Evolutionary conservation across 495 filamentous ascomycete genomes (phyloP).

Genomic region (Cairneyella variabilis): DNA sequence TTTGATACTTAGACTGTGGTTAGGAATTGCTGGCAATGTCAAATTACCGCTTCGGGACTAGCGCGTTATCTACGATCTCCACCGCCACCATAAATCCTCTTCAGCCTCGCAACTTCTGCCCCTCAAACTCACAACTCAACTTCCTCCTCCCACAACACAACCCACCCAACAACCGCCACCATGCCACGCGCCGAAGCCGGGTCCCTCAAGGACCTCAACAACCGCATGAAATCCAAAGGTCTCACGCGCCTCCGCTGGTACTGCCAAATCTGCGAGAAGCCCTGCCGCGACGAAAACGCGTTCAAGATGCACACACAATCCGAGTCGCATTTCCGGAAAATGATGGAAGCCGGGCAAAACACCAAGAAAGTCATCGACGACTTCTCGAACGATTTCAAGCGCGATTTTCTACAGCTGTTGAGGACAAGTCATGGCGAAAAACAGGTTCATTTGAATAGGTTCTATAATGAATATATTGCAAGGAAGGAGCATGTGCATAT

Average conservation of each 20-base stretch:
- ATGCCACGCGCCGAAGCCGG: constrained; percentile 95
- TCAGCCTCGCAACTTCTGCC: no score
- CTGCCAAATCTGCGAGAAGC: constrained; percentile 63
- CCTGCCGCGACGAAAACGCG: constrained; percentile 65
- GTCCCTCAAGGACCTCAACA: constrained; percentile 77
- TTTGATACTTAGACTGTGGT: no score
- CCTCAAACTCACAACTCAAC: no score
- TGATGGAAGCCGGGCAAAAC: constrained; percentile 81
- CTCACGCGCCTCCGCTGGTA: constrained; percentile 85
- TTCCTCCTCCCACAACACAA: neutral
- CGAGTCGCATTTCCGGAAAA: constrained; percentile 80
- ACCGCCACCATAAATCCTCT: no score
- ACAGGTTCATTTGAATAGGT: constrained; percentile 76
- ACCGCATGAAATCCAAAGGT: constrained; percentile 87
- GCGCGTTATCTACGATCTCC: no score
- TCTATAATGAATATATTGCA: constrained; percentile 85
- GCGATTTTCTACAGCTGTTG: constrained; percentile 73
- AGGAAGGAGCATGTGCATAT: constrained; percentile 86
- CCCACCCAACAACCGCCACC: constrained; percentile 32
- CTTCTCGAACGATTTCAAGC: constrained; percentile 71
- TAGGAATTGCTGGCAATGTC: no score
- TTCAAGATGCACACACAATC: constrained; percentile 79
- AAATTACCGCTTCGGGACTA: no score
- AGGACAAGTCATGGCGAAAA: constrained; percentile 83
- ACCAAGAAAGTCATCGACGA: constrained; percentile 73